Base-by-base conservation (phyloP, 495 filamentous ascomycete genomes). In the Podospora bellae-mahoneyi region DNA sequence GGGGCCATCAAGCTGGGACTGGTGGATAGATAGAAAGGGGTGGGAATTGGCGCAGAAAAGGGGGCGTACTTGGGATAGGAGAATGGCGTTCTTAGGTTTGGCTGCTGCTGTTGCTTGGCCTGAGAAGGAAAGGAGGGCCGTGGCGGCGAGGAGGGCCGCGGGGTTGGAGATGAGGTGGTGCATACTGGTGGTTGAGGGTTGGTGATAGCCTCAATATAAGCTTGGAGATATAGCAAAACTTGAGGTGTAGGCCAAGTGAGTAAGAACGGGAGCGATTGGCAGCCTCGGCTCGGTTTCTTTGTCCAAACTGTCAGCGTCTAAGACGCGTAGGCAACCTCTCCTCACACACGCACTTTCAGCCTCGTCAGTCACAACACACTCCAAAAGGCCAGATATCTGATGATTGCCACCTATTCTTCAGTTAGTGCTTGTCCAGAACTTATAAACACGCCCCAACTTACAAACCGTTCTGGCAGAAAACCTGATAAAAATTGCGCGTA, bases 71-170 rank as follows among this genome's bases (percentile, higher is more conserved):
- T 74, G 68, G 34, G 75, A 77, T 23, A 77, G 70, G 56, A 77
- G 71, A 64, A 75, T 73, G 16, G 75, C 71, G 62, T 75, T 68
- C 55, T 71, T 72, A 20, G 73, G 70, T 32, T 65, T 66, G 44
- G 73, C 67, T 34, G 62, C 62, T 44, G 57, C 26, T 55, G 59
- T 15, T 39, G 32, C 16, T 55, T 28, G 26, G 1, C 65, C 53
- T 27, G 65, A 53, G 69, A 59, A 0, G 34, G 55, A n/a, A 34
- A 62, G 55, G 56, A 65, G 27, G 60, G 30, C 7, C 7, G 30
- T 7, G 4, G 30, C 30, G 4, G 30, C 30, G 30, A 72, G 39
- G 54, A 65, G 34, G 30, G 62, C 9, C 30, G 30, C 30, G 30
- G 30, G 5, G 66, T 23, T 9, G 61, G 30, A 26, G n/a, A 56